These are phyloP conservation scores for Gardenia jasminoides DNA, from an alignment of 257 asterid genomes.

Conservation along the genomic window DNA sequence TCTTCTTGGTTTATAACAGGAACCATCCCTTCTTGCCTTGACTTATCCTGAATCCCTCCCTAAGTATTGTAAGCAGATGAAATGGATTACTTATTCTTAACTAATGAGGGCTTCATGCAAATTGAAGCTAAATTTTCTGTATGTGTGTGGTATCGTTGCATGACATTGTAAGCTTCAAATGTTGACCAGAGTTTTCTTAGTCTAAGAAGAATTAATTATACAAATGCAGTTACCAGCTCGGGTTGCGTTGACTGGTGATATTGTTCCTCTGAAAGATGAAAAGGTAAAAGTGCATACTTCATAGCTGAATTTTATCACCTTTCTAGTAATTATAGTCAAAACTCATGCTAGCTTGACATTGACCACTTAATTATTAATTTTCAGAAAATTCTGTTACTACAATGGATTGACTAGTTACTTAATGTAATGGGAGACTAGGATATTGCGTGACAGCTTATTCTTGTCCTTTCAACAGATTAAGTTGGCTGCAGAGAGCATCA, in stretches of 20 bases:
- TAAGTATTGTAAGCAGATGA: background rate
- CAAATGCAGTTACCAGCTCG: slow-evolving; percentile 73
- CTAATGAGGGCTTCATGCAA: background rate
- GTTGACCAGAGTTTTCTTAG: background rate
- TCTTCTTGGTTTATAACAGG: background rate
- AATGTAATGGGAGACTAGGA: background rate
- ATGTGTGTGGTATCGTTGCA: slow-evolving; percentile 10
- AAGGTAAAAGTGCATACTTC: slow-evolving; percentile 46
- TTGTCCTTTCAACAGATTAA: slow-evolving; percentile 45
- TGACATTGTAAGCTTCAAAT: background rate
- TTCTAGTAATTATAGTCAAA: background rate
- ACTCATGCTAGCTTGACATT: slow-evolving; percentile 5
- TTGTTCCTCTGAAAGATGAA: slow-evolving; percentile 56
- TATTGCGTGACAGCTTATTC: slow-evolving; percentile 5
- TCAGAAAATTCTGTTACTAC: background rate
- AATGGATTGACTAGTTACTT: background rate
- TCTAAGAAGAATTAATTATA: slow-evolving; percentile 18
- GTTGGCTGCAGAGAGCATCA: slow-evolving; percentile 55
- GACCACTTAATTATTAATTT: background rate
- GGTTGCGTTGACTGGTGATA: slow-evolving; percentile 85
- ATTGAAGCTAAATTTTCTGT: slow-evolving; percentile 3
- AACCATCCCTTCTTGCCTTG: background rate
- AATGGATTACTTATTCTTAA: background rate
- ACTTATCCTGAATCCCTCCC: background rate
- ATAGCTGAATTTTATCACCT: too few species aligned